Conservation (phyloP, 345 rosid species). For the Adansonia digitata region DNA sequence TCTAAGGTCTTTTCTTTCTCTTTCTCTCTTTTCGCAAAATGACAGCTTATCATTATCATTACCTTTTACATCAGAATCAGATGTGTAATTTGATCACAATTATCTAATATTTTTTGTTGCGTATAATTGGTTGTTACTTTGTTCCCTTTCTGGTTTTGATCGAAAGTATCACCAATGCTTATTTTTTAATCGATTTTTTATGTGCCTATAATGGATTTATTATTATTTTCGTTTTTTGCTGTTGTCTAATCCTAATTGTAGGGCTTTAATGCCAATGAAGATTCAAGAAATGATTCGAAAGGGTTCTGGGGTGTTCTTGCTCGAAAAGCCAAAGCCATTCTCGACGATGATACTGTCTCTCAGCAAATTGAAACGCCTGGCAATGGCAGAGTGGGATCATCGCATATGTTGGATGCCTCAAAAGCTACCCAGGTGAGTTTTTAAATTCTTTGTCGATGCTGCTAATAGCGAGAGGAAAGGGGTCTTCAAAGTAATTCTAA, state of each 20-base stretch:
- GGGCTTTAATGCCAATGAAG: conserved; percentile 59
- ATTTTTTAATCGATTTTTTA: not conserved
- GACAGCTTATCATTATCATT: not conserved
- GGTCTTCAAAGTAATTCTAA: too few species aligned
- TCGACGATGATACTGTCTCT: conserved; percentile 48
- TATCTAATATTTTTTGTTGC: not conserved
- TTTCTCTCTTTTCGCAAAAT: not conserved
- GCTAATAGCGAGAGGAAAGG: not conserved
- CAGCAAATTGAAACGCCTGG: conserved; percentile 23
- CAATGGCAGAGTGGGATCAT: not conserved
- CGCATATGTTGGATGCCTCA: not conserved
- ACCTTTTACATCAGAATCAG: not conserved
- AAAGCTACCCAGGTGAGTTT: not conserved
- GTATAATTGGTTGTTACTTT: not conserved
- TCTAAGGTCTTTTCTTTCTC: conserved; percentile 44
- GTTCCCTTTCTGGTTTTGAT: not conserved
- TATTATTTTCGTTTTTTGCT: not conserved
- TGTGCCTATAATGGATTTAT: not conserved
- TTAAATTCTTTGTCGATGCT: not conserved
- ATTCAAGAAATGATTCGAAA: conserved; percentile 41
- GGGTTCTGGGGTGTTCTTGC: conserved; percentile 89
- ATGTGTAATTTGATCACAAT: not conserved
- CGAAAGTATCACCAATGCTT: not conserved
- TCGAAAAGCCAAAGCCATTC: conserved; percentile 84
- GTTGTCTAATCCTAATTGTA: conserved; percentile 12